These are phyloP conservation scores for Lentinula novae-zelandiae DNA, from an alignment of 1,284 basidiomycete species.

Conservation along the genomic window DNA sequence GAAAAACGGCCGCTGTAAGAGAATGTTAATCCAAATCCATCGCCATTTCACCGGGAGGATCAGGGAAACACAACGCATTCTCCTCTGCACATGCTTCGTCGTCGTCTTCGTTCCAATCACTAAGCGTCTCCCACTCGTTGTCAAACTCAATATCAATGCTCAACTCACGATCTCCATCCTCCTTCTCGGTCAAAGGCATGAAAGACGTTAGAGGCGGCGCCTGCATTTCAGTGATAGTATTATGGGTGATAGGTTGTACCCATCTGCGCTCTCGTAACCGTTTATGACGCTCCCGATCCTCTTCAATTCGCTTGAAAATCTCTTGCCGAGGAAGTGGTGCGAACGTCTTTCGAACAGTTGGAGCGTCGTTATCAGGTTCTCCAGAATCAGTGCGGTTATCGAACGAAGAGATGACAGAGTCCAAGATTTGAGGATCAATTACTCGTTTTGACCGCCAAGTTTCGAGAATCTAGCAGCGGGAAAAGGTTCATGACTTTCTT, in stretches of 20 bases:
- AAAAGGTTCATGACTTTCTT: neutral
- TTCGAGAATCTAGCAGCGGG: constrained; percentile 65
- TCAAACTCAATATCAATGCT: constrained; percentile 87
- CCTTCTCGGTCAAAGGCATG: constrained; percentile 47
- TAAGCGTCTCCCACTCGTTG: constrained; percentile 87
- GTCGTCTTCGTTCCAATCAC: constrained; percentile 88
- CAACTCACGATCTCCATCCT: constrained; percentile 42
- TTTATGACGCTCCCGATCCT: constrained; percentile 93
- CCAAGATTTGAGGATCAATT: constrained; percentile 71
- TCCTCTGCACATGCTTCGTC: constrained; percentile 72
- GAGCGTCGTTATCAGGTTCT: constrained; percentile 18
- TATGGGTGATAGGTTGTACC: constrained; percentile 76
- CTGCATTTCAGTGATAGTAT: constrained; percentile 33
- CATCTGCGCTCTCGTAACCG: constrained; percentile 88
- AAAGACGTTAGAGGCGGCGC: constrained; percentile 54
- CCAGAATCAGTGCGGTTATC: constrained; percentile 39
- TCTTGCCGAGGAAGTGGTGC: constrained; percentile 56
- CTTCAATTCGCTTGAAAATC: constrained; percentile 87
- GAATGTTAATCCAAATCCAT: constrained; percentile 4
- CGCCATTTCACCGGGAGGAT: constrained; percentile 5
- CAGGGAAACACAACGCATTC: constrained; percentile 59
- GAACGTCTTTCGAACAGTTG: constrained; percentile 22
- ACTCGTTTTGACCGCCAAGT: constrained; percentile 86
- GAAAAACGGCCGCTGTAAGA: no score
- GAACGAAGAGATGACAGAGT: constrained; percentile 55